These are phyloP conservation scores for Sanguinoderma infundibulare DNA, from an alignment of 1,284 basidiomycete genomes.

Conservation along the genomic window DNA sequence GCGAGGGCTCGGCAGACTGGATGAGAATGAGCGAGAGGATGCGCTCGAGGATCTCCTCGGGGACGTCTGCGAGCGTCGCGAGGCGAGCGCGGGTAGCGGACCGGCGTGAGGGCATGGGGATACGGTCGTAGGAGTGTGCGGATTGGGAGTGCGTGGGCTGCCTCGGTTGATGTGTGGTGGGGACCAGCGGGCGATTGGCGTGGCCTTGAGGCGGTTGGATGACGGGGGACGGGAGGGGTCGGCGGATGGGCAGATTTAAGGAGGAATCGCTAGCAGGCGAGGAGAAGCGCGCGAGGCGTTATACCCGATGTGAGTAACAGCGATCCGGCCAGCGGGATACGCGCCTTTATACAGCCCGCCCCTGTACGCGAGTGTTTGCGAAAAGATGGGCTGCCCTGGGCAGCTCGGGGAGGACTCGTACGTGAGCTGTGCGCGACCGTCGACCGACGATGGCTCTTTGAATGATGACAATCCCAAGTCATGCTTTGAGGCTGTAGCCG, in stretches of 20 bases:
- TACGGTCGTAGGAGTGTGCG: background rate
- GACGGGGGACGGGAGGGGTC: constrained; percentile 3
- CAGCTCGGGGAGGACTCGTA: constrained; percentile 20
- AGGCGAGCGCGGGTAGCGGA: constrained; percentile 17
- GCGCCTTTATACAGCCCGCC: constrained; percentile 19
- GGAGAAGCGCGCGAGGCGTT: constrained; percentile 18
- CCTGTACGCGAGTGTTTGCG: background rate
- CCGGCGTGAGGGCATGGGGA: background rate
- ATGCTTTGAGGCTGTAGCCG: constrained; percentile 6
- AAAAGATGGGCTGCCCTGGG: constrained; percentile 21
- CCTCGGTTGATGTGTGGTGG: background rate
- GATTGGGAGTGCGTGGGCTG: background rate
- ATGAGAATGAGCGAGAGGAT: constrained; percentile 48
- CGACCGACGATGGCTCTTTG: background rate
- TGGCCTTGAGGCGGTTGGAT: background rate
- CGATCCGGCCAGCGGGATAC: constrained; percentile 17
- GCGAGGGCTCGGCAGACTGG: constrained; percentile 24
- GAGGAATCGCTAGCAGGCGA: constrained; percentile 14
- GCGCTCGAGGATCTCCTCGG: constrained; percentile 60
- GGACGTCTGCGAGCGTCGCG: constrained; percentile 43
- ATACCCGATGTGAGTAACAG: constrained; percentile 22
- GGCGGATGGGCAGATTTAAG: constrained; percentile 22
- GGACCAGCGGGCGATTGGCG: background rate
- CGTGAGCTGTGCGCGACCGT: constrained; percentile 11
- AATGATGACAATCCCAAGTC: background rate